These are phyloP conservation scores for Cornus controversa DNA, from an alignment of 148 eudicot species.

Conservation along the genomic window DNA sequence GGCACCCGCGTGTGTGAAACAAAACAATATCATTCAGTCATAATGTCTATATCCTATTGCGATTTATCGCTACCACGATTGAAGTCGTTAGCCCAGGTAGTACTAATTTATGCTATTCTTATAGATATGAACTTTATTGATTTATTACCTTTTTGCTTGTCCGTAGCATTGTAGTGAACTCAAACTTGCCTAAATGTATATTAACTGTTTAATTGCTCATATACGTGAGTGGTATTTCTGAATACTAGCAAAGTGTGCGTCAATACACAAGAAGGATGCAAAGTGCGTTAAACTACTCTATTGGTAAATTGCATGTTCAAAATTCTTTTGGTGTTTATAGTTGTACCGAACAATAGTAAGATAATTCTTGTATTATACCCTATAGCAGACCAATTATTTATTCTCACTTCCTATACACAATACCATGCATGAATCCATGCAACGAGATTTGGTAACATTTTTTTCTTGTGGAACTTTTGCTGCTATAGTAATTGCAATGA, in stretches of 20 bases:
- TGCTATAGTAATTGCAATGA: neutral
- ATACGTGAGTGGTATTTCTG: conserved; percentile 20
- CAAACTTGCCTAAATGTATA: conserved; percentile 37
- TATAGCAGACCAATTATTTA: neutral
- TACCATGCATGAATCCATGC: neutral
- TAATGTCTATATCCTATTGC: conserved; percentile 28
- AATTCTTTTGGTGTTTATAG: neutral
- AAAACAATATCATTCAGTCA: conserved; percentile 76
- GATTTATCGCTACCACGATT: conserved; percentile 21
- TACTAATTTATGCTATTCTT: conserved; percentile 37
- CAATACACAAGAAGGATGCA: conserved; percentile 12
- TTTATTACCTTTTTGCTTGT: conserved; percentile 23
- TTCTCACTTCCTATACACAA: neutral
- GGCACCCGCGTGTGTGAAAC: conserved; percentile 59
- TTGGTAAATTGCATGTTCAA: neutral
- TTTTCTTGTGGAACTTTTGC: neutral
- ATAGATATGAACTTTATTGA: conserved; percentile 25
- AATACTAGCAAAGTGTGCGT: conserved; percentile 5
- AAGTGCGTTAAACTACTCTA: conserved; percentile 12
- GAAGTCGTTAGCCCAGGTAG: conserved; percentile 42
- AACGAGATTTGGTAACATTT: neutral
- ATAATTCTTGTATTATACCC: neutral
- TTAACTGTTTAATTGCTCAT: conserved; percentile 31
- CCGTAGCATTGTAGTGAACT: conserved; percentile 32
- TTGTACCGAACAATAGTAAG: neutral